phyloP scores from a whole-genome alignment of 148 eudicot genomes.

The Camellia lanceoleosa region DNA sequence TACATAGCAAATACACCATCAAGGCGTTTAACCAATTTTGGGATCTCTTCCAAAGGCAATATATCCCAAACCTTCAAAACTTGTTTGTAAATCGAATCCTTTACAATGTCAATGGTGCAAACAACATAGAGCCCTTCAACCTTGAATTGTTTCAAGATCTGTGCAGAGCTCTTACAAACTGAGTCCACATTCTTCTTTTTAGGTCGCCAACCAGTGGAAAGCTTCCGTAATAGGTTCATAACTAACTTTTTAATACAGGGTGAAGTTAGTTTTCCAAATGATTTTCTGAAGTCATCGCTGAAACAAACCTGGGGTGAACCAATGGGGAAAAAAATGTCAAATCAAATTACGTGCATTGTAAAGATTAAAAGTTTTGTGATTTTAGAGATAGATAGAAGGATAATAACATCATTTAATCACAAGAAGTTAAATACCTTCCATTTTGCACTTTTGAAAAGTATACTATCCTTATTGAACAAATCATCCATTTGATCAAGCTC shows the following conservation, averaged over 20 bases:
- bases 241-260: conserved; percentile 40
- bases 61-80: conserved; percentile 79
- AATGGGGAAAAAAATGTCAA: neutral
- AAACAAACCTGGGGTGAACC: conserved; percentile 47
- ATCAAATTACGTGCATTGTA: neutral
- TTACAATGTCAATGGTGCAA: conserved; percentile 53
- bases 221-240: conserved; percentile 50
- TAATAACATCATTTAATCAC: neutral
- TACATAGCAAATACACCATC: conserved; percentile 52
- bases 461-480: conserved; percentile 51
- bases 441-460: conserved; percentile 46
- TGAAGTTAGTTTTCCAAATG: conserved; percentile 49
- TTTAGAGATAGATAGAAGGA: neutral
- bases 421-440: conserved; percentile 54
- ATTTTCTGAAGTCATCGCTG: conserved; percentile 64
- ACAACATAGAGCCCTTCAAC: conserved; percentile 55
- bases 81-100: conserved; percentile 46
- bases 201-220: conserved; percentile 78
- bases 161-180: conserved; percentile 41
- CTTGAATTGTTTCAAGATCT: conserved; percentile 57
- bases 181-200: conserved; percentile 44
- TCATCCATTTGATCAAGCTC: conserved; percentile 67
- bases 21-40: conserved; percentile 57
- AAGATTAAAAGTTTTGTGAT: neutral
- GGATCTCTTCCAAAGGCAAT: conserved; percentile 48